phyloP scores from a whole-genome alignment of 257 asterid species.

The Primulina tabacum region DNA sequence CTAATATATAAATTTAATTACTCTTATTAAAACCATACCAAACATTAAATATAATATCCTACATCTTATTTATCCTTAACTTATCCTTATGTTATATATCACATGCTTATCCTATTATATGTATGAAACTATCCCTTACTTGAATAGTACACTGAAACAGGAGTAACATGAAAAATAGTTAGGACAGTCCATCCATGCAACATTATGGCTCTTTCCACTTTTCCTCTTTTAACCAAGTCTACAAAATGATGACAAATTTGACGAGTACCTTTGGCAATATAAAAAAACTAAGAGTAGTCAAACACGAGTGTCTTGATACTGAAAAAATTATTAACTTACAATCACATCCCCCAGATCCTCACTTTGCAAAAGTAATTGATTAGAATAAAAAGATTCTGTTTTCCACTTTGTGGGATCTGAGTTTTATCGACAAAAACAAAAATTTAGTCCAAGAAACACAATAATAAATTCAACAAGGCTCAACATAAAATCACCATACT shows the following conservation, averaged over 20 bases:
- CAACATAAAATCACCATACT: background rate
- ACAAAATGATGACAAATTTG: slow-evolving; percentile 23
- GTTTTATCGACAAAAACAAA: slow-evolving; percentile 1
- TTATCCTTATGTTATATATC: too few relatives aligned
- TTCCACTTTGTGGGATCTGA: slow-evolving; percentile 36
- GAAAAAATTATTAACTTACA: slow-evolving; percentile 19
- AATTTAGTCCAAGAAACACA: background rate
- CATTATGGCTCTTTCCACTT: background rate
- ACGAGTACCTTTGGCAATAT: slow-evolving; percentile 7
- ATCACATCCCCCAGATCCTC: slow-evolving; percentile 39
- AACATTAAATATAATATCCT: too few relatives aligned
- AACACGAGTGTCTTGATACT: slow-evolving; percentile 15
- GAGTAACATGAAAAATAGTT: slow-evolving; percentile 25
- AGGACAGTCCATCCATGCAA: background rate
- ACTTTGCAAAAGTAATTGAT: slow-evolving; percentile 35
- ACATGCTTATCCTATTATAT: too few relatives aligned
- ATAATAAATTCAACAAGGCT: slow-evolving; percentile 1
- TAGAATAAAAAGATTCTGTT: slow-evolving; percentile 21
- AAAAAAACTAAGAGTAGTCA: background rate
- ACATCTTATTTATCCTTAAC: too few relatives aligned
- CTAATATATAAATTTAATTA: too few relatives aligned
- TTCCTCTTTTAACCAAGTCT: slow-evolving; percentile 18
- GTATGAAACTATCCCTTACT: too few relatives aligned
- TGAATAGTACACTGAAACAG: background rate
- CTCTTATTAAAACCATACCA: too few relatives aligned